Conservation (phyloP, 2,329 filamentous ascomycete species). For the Cryphonectria radicalis region DNA sequence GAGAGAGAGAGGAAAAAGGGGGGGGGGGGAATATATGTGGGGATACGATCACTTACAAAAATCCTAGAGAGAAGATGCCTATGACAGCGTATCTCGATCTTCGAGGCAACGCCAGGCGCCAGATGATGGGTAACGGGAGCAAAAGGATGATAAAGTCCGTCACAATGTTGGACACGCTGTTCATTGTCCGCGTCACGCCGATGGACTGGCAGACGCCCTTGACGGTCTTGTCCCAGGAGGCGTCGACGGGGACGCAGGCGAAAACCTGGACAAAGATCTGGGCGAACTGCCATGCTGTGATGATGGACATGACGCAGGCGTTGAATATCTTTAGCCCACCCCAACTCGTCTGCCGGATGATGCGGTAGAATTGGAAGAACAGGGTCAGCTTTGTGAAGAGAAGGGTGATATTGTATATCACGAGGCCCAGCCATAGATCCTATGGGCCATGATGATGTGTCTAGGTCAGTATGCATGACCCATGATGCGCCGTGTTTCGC, state of each 20-base stretch:
- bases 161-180: slow-evolving; percentile 12
- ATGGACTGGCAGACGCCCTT: slow-evolving; percentile 8
- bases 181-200: slow-evolving; percentile 8
- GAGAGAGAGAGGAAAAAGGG: not conserved
- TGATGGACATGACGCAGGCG: slow-evolving; percentile 5
- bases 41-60: slow-evolving; percentile 13
- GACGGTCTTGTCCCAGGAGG: slow-evolving; percentile 14
- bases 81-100: slow-evolving; percentile 6
- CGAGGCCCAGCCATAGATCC: slow-evolving; percentile 16
- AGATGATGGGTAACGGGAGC: slow-evolving; percentile 20
- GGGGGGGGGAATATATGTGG: not conserved
- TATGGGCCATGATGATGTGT: not conserved
- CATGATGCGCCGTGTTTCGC: not conserved
- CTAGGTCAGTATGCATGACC: not conserved
- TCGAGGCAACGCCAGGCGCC: slow-evolving; percentile 13
- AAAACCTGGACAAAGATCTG: slow-evolving; percentile 20
- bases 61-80: slow-evolving; percentile 18
- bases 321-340: slow-evolving; percentile 4
- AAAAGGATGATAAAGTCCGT: slow-evolving; percentile 21
- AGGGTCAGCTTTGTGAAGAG: slow-evolving; percentile 18
- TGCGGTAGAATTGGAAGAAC: slow-evolving; percentile 24
- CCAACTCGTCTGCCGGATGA: slow-evolving; percentile 15
- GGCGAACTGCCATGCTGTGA: slow-evolving; percentile 9
- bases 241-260: slow-evolving; percentile 9
- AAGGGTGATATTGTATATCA: slow-evolving; percentile 19